These are phyloP conservation scores for Nemania diffusa DNA, from an alignment of 2,329 filamentous ascomycete species.

Conservation along the genomic window DNA sequence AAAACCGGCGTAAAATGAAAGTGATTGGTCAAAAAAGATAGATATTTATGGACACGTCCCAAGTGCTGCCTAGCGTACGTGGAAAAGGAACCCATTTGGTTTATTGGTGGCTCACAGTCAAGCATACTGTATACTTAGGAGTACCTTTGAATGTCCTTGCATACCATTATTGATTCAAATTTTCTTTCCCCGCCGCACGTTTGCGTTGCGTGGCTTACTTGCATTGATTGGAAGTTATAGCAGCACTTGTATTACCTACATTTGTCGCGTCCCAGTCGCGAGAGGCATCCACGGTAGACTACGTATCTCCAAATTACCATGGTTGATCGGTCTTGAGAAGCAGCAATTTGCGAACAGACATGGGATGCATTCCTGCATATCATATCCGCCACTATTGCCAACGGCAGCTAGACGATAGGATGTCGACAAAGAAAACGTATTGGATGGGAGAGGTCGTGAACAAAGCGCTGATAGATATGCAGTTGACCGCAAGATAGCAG, in stretches of 20 bases:
- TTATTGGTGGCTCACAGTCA: slow-evolving; percentile 22
- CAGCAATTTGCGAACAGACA: slow-evolving; percentile 21
- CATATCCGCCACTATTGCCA: neutral
- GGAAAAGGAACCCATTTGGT: slow-evolving; percentile 1
- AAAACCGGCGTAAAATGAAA: neutral
- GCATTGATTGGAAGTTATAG: slow-evolving; percentile 32
- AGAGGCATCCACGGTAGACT: slow-evolving; percentile 10
- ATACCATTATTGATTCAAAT: slow-evolving; percentile 25
- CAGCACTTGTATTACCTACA: slow-evolving; percentile 30
- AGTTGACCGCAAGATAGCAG: slow-evolving; percentile 25
- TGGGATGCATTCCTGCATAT: neutral
- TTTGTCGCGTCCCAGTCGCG: slow-evolving; percentile 17
- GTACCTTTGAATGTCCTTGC: slow-evolving; percentile 14
- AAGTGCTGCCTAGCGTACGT: slow-evolving; percentile 18
- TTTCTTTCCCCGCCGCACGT: slow-evolving; percentile 21
- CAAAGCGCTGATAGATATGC: slow-evolving; percentile 5
- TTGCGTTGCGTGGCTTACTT: slow-evolving; percentile 33
- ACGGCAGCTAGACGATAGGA: neutral
- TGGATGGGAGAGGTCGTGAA: neutral
- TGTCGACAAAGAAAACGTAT: neutral
- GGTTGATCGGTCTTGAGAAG: neutral
- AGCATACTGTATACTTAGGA: slow-evolving; percentile 25
- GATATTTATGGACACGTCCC: neutral
- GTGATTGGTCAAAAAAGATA: slow-evolving; percentile 6
- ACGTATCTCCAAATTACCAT: neutral